Base-by-base conservation (phyloP, 805 yeast species). In the Starmerella ratchasimensis region DNA sequence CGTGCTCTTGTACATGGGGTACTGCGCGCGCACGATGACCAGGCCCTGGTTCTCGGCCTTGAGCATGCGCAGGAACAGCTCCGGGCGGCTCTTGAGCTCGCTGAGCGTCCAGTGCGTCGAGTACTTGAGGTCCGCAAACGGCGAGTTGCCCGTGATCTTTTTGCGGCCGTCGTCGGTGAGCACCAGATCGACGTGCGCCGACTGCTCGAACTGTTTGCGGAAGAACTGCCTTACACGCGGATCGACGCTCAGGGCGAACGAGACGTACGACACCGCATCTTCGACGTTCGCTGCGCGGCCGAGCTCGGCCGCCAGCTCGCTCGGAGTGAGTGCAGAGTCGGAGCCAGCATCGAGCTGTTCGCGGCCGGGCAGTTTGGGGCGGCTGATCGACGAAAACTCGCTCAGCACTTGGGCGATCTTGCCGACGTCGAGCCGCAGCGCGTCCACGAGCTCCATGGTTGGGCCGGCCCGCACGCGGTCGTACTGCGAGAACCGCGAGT, bases 91-190 rank as follows among this genome's bases (percentile, higher is more conserved):
- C 5, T 72, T 68, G 52, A 90, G 72, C 41, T 83, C 83, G n/a
- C 69, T 68, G 13, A 86, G 76, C 2, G 80, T 67, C 54, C 90
- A 71, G 58, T 83, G 80, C 39, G 74, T 69, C 17, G 95, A 93
- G 59, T 90, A 90, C 55, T 90, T 90, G 61, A 90, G 76, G 53
- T 83, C 94, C 42, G 80, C 83, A 51, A 76, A 86, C 2, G 84
- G 79, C 37, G 86, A 76, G 47, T 75, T 76, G 37, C 71, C 75
- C 48, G 78, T 90, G 42, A 90, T 88, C 47, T 76, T 75, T 24
- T 72, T 65, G 49, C 67, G 69, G 47, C 93, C 93, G 54, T 83
- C 84, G 43, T 84, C 93, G 0, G 97, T 84, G 32, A 84, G 62
- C 13, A 71, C 71, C 9, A 86, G 76, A 55, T 78, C 78, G 20